Percentiles rank a stretch among this genome's conserved stretches.
Evolutionary conservation across 2,329 filamentous ascomycete genomes (phyloP).

Genomic region (Neonectria hederae): DNA sequence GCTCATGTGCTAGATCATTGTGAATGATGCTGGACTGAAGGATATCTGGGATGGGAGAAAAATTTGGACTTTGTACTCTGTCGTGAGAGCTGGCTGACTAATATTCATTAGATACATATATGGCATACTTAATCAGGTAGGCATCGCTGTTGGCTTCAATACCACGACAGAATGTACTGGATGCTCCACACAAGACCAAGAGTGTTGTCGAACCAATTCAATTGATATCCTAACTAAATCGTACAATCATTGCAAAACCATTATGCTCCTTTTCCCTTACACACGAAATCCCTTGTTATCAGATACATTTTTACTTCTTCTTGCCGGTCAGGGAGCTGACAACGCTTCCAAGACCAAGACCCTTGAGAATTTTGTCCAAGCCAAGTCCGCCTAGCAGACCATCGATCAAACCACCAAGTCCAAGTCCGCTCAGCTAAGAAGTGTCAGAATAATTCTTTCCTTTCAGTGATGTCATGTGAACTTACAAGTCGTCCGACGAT

Average conservation of each 20-base stretch:
- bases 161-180: background rate
- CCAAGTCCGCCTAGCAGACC: slow-evolving; percentile 81
- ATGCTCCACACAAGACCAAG: background rate
- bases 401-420: slow-evolving; percentile 83
- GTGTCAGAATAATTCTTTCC: slow-evolving; percentile 32
- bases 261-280: background rate
- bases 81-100: slow-evolving; percentile 31
- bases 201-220: background rate
- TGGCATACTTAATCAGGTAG: background rate
- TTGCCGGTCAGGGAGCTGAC: slow-evolving; percentile 56
- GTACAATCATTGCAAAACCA: slow-evolving; percentile 15
- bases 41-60: slow-evolving; percentile 14
- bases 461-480: background rate
- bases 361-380: slow-evolving; percentile 77
- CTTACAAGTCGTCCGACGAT: slow-evolving; percentile 78
- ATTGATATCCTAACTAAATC: slow-evolving; percentile 8
- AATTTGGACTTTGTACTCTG: slow-evolving; percentile 37
- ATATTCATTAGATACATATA: slow-evolving; percentile 11
- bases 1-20: slow-evolving; percentile 35
- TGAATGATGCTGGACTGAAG: slow-evolving; percentile 22
- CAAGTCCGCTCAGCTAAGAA: slow-evolving; percentile 73
- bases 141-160: background rate
- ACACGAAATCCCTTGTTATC: background rate
- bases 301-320: slow-evolving; percentile 48
- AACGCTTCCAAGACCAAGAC: slow-evolving; percentile 71